Conservation (phyloP, 2,329 filamentous ascomycete genomes). For the Talaromyces sp. region DNA sequence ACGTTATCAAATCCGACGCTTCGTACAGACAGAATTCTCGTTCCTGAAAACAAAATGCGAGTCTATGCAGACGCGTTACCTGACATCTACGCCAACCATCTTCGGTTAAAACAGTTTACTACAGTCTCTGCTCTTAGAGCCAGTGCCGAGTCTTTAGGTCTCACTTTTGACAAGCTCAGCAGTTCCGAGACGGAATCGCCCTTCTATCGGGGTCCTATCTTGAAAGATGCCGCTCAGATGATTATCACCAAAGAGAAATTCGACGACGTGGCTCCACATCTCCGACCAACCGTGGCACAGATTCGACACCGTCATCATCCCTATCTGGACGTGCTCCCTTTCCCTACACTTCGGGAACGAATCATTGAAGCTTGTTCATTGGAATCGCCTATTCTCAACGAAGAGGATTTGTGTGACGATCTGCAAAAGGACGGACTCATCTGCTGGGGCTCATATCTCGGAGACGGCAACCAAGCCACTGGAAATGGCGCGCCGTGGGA, state of each 20-base stretch:
- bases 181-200: neutral
- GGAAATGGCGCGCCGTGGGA: constrained; percentile 38
- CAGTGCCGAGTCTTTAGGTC: neutral
- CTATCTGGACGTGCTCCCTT: constrained; percentile 2
- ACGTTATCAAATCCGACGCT: neutral
- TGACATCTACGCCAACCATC: constrained; percentile 1
- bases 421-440: constrained; percentile 2
- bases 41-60: constrained; percentile 1
- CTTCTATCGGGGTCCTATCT: neutral
- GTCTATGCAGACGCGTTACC: constrained; percentile 1
- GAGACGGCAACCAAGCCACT: neutral
- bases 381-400: constrained; percentile 1
- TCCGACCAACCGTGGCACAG: constrained; percentile 3
- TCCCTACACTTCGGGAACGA: constrained; percentile 5
- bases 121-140: neutral
- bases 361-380: neutral
- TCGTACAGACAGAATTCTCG: constrained; percentile 1
- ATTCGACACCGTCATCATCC: constrained; percentile 4
- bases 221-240: too few relatives aligned
- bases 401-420: constrained; percentile 4
- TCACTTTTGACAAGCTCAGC: neutral
- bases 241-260: neutral
- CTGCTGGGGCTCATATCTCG: constrained; percentile 3
- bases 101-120: constrained; percentile 2
- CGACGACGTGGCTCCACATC: neutral